These are phyloP conservation scores for Coemansia sp. DNA, from an alignment of 192 early-diverging fungal genomes.

Conservation along the genomic window DNA sequence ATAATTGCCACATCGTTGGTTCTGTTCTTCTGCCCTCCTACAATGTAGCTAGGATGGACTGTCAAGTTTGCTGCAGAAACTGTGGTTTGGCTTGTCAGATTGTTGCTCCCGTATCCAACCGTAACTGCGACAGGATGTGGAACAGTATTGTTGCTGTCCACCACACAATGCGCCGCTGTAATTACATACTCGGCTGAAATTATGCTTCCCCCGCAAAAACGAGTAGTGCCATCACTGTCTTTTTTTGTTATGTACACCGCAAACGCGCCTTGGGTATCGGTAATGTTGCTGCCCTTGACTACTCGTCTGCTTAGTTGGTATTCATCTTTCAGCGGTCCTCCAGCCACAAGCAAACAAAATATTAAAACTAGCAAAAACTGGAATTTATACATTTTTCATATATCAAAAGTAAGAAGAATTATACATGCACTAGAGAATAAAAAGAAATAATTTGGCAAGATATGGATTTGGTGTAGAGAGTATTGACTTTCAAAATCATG, in stretches of 20 bases:
- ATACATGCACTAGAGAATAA: too few relatives aligned
- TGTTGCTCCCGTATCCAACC: neutral
- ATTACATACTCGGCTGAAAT: neutral
- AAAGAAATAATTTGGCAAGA: too few relatives aligned
- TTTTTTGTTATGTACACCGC: neutral
- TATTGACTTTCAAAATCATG: too few relatives aligned
- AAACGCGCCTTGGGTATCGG: neutral
- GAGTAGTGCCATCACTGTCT: neutral
- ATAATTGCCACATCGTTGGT: conserved; percentile 1
- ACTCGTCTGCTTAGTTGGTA: neutral
- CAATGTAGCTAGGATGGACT: neutral
- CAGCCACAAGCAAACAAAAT: neutral
- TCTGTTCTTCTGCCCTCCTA: neutral
- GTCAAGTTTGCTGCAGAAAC: neutral
- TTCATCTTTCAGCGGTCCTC: neutral
- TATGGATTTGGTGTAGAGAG: too few relatives aligned
- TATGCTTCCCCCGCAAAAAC: neutral
- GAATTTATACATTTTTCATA: too few relatives aligned
- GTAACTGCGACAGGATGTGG: neutral
- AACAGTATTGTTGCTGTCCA: neutral
- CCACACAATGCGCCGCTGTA: neutral
- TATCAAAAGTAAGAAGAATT: too few relatives aligned
- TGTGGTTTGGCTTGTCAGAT: neutral
- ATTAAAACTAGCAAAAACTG: too few relatives aligned
- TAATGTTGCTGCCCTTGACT: neutral